Evolutionary conservation across 495 filamentous ascomycete genomes (phyloP).

Genomic region (Hypoxylon crocopeplum): DNA sequence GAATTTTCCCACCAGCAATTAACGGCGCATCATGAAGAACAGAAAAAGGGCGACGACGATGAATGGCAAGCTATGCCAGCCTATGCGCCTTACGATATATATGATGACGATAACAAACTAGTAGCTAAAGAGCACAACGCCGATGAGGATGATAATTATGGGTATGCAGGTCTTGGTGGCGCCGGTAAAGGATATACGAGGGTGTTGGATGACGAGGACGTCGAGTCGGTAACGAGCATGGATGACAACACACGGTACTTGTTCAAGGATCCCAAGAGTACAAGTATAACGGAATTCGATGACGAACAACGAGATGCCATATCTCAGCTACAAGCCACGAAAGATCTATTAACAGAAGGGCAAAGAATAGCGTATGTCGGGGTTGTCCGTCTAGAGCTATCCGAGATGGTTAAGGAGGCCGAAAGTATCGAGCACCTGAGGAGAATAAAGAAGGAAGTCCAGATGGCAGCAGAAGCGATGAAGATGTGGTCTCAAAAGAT

Average conservation of each 20-base stretch:
- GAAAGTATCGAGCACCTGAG: slow-evolving; percentile 61
- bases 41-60: slow-evolving; percentile 62
- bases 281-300: slow-evolving; percentile 60
- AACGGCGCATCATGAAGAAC: slow-evolving; percentile 56
- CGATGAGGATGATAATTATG: slow-evolving; percentile 72
- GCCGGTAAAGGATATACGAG: slow-evolving; percentile 94
- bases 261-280: slow-evolving; percentile 73
- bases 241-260: slow-evolving; percentile 97
- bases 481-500: slow-evolving; percentile 98
- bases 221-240: slow-evolving; percentile 90
- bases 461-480: slow-evolving; percentile 73
- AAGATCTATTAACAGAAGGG: slow-evolving; percentile 91
- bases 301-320: slow-evolving; percentile 84
- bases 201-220: slow-evolving; percentile 93
- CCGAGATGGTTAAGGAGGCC: slow-evolving; percentile 73
- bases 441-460: slow-evolving; percentile 70
- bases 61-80: slow-evolving; percentile 96
- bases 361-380: slow-evolving; percentile 98
- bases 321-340: slow-evolving; percentile 93
- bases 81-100: slow-evolving; percentile 88
- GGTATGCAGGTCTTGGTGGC: slow-evolving; percentile 78
- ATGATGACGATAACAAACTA: slow-evolving; percentile 90
- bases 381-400: slow-evolving; percentile 78
- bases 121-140: slow-evolving; percentile 79
- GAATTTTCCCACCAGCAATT: slow-evolving; percentile 94